These are phyloP conservation scores for Boletales sp. DNA, from an alignment of 768 basidiomycete genomes.

Conservation along the genomic window DNA sequence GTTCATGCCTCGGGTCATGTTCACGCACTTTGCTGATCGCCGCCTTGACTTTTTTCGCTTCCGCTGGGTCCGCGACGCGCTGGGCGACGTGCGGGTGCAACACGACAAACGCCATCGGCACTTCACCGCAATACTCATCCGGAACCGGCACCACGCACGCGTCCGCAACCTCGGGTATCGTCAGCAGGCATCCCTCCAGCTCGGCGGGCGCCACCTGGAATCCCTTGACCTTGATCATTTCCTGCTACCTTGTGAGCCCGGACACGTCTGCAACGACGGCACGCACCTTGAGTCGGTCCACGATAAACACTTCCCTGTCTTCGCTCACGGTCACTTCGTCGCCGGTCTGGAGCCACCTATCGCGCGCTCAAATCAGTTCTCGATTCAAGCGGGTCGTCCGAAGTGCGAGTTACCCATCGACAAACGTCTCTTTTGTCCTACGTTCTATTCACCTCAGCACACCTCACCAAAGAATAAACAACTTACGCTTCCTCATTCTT, in stretches of 20 bases:
- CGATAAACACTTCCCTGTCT: conserved; percentile 54
- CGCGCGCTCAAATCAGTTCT: background rate
- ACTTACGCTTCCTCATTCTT: conserved; percentile 54
- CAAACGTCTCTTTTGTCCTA: conserved; percentile 67
- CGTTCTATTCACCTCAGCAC: background rate
- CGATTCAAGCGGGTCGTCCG: background rate
- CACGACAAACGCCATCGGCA: conserved; percentile 67
- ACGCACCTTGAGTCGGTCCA: conserved; percentile 60
- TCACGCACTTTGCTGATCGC: conserved; percentile 46
- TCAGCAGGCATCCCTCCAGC: conserved; percentile 62
- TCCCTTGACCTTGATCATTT: conserved; percentile 66
- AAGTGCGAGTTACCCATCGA: conserved; percentile 48
- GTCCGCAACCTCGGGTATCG: conserved; percentile 56
- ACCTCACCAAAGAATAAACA: too few species aligned
- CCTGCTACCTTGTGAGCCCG: conserved; percentile 33
- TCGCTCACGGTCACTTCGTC: conserved; percentile 56
- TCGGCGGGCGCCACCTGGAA: conserved; percentile 77
- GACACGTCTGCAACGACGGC: background rate
- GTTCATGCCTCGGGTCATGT: background rate
- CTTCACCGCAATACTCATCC: conserved; percentile 70
- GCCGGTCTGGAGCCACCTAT: conserved; percentile 66
- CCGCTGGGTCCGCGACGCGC: conserved; percentile 28
- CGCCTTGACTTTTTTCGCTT: conserved; percentile 36
- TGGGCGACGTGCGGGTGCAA: conserved; percentile 41
- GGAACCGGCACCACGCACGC: conserved; percentile 63